Base-by-base conservation (phyloP, 345 rosid species). In the Alliaria petiolata region DNA sequence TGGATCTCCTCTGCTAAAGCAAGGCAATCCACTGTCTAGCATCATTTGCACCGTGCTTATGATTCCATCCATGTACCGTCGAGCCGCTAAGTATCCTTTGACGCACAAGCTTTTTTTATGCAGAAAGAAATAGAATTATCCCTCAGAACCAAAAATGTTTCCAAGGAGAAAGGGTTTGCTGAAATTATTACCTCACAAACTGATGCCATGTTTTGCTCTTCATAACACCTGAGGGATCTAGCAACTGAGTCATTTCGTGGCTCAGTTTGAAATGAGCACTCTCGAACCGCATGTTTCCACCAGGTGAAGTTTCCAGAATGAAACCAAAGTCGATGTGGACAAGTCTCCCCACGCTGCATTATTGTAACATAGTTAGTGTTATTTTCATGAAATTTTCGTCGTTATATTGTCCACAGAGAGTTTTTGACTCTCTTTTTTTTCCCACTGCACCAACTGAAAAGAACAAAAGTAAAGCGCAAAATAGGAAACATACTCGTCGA, bases 251-350 rank as follows among this genome's bases (percentile, higher is more conserved):
- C 99, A 95, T 92, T 83, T 95, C 99, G 55, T 95, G 98, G 84
- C 98, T 95, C 83, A 95, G 83, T 79, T 95, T 95, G 83, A 95
- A 92, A 81, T 95, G 96, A 19, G 98, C 99, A 70, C 89, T 95
- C 82, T 95, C 99, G 30, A 95, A 95, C 38, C 96, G 84, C 98
- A 92, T 90, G 77, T 95, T 95, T 47, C 96, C 89, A 70, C 99
- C 98, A 6, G 99, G 95, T 9, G 98, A 95, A 8, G 84, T 95
- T 83, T 90, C 99, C 72, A 95, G 82, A 50, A 92, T 92, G 81
- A 95, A 95, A 72, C 99, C 98, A 59, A 95, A 95, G 80, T 95
- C 99, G 47, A 92, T 92, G 76, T 92, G 99, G 40, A 95, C 99
- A 50, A 95, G 99, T 81, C 97, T 83, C 70, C 99, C 97, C 62